phyloP scores from a whole-genome alignment of 2,329 filamentous ascomycete genomes.

The Colletotrichum tofieldiae region DNA sequence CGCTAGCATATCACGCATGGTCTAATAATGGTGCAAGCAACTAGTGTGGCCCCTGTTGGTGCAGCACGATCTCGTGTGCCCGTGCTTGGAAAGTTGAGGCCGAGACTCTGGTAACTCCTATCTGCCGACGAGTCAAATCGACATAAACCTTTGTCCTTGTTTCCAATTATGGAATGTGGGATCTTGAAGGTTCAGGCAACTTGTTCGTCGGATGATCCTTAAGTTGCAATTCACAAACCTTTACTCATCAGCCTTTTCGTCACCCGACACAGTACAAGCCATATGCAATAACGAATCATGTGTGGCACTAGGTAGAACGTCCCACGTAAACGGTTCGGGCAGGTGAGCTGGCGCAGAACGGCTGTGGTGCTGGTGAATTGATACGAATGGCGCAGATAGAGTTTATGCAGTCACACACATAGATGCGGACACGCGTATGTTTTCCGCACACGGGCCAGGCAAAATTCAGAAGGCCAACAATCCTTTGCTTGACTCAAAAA shows the following conservation, averaged over 20 bases:
- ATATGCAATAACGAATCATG: too few species aligned
- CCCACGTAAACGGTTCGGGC: not conserved
- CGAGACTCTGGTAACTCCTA: slow-evolving; percentile 17
- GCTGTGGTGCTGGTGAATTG: not conserved
- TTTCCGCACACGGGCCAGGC: slow-evolving; percentile 1
- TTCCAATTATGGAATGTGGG: slow-evolving; percentile 8
- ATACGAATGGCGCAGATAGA: slow-evolving; percentile 27
- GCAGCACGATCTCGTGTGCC: not conserved
- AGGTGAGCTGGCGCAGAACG: not conserved
- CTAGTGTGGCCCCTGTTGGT: slow-evolving; percentile 18
- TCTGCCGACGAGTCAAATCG: not conserved
- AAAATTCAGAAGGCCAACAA: slow-evolving; percentile 3
- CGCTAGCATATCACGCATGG: slow-evolving; percentile 19
- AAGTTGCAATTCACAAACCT: not conserved
- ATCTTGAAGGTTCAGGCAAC: not conserved
- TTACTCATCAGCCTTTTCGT: not conserved
- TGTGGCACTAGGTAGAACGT: not conserved
- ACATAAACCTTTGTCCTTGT: slow-evolving; percentile 10
- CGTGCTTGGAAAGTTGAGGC: slow-evolving; percentile 12
- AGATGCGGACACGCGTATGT: slow-evolving; percentile 1
- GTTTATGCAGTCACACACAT: slow-evolving; percentile 24
- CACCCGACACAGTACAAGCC: not conserved
- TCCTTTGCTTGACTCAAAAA: slow-evolving; percentile 17
- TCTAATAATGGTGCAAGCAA: slow-evolving; percentile 30
- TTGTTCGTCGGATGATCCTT: slow-evolving; percentile 9